Evolutionary conservation across 257 asterid genomes (phyloP).

Genomic region (Fraxinus quadrangulata): DNA sequence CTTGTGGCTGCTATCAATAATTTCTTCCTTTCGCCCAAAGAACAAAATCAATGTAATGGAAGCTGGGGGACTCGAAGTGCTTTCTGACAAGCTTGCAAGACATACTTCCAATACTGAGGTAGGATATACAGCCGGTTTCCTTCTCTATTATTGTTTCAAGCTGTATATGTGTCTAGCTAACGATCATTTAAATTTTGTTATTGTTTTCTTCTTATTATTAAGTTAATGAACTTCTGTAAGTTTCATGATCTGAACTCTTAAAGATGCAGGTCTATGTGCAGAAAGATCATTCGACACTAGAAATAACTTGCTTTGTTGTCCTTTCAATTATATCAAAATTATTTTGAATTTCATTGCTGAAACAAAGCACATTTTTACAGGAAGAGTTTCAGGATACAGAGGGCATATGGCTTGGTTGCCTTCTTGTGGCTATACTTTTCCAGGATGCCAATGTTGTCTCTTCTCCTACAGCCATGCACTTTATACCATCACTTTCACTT

Average conservation of each 20-base stretch:
- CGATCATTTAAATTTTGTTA: neutral
- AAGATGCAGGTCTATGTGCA: neutral
- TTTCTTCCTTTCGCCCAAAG: slow-evolving; percentile 58
- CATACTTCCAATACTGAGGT: slow-evolving; percentile 59
- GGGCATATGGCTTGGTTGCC: slow-evolving; percentile 76
- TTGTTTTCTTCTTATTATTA: neutral
- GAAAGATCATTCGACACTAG: slow-evolving; percentile 11
- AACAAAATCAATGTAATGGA: slow-evolving; percentile 61
- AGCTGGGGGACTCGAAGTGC: slow-evolving; percentile 77
- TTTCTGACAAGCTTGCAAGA: slow-evolving; percentile 60
- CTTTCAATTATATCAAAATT: neutral
- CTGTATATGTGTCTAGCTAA: slow-evolving; percentile 11
- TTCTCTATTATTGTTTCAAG: slow-evolving; percentile 18
- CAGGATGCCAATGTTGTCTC: slow-evolving; percentile 59
- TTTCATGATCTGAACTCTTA: slow-evolving; percentile 7
- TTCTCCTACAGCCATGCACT: slow-evolving; percentile 54
- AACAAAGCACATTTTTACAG: slow-evolving; percentile 45
- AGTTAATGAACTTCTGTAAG: slow-evolving; percentile 4
- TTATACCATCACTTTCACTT: slow-evolving; percentile 53
- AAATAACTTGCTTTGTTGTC: slow-evolving; percentile 15
- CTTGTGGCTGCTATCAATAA: slow-evolving; percentile 72
- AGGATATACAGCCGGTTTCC: slow-evolving; percentile 21
- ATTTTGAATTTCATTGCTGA: slow-evolving; percentile 24
- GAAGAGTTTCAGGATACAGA: slow-evolving; percentile 71
- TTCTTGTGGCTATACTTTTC: slow-evolving; percentile 76